A percentile compares a stretch with the other conserved stretches of the same genome.
Evolutionary conservation across 1,139 yeast genomes (phyloP).

Genomic region (Debaryomycetaceae sp.): DNA sequence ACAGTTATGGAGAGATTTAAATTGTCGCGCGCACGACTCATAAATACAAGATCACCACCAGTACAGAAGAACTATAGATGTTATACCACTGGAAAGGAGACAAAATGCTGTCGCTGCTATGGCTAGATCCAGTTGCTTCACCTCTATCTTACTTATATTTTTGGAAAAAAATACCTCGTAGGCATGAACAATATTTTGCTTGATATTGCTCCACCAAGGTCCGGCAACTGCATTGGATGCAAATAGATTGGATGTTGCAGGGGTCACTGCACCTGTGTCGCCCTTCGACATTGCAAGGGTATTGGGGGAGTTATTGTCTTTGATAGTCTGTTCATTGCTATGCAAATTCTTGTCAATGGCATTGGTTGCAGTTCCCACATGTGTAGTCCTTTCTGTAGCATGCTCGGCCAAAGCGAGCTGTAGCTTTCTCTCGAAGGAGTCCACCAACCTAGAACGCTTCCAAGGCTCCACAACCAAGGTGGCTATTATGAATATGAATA

Average conservation of each 20-base stretch:
- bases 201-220: not conserved
- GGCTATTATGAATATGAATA: slow-evolving; percentile 71
- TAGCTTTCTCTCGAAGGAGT: slow-evolving; percentile 80
- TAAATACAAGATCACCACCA: not conserved
- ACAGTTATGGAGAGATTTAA: not conserved
- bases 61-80: not conserved
- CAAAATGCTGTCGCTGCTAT: slow-evolving; percentile 14
- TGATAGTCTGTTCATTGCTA: too few species aligned
- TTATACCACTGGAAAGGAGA: not conserved
- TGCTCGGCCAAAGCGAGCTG: slow-evolving; percentile 34
- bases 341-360: too few species aligned
- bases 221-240: slow-evolving; percentile 7
- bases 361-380: too few species aligned
- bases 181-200: slow-evolving; percentile 5
- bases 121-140: slow-evolving; percentile 25
- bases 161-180: slow-evolving; percentile 19
- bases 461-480: slow-evolving; percentile 92
- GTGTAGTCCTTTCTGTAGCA: not conserved
- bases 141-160: slow-evolving; percentile 14
- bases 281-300: too few species aligned
- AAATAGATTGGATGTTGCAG: too few species aligned
- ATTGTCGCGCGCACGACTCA: not conserved
- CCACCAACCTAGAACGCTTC: slow-evolving; percentile 78
- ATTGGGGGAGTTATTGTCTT: too few species aligned
- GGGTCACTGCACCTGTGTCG: too few species aligned